A percentile compares a stretch with the other conserved stretches of the same genome.
Conservation (phyloP, 345 rosid species). For the Camelina hispida region DNA sequence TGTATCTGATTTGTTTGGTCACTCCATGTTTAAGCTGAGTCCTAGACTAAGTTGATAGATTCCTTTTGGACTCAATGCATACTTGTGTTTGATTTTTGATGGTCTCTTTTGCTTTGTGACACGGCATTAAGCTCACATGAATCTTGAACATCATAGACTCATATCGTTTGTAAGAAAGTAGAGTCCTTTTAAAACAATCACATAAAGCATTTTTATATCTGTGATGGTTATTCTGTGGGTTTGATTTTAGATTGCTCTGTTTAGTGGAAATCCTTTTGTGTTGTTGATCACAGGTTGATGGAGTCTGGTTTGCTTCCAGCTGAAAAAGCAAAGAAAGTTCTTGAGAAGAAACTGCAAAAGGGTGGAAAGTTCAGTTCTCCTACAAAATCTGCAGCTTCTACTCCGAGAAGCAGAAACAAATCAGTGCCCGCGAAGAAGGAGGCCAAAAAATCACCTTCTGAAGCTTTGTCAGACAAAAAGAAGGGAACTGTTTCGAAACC, state of each 20-base stretch:
- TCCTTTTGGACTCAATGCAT: background rate
- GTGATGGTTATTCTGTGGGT: slow-evolving; percentile 4
- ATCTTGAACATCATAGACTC: background rate
- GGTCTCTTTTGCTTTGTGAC: slow-evolving; percentile 12
- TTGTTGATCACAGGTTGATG: slow-evolving; percentile 77
- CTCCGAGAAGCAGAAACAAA: slow-evolving; percentile 47
- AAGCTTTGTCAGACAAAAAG: slow-evolving; percentile 50
- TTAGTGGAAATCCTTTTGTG: slow-evolving; percentile 10
- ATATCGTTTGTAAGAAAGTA: background rate
- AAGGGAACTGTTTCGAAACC: slow-evolving; percentile 53
- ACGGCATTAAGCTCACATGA: slow-evolving; percentile 17
- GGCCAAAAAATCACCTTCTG: slow-evolving; percentile 37
- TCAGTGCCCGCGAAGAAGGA: slow-evolving; percentile 49
- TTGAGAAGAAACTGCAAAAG: slow-evolving; percentile 70
- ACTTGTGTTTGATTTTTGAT: slow-evolving; percentile 4
- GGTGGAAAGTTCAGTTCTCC: slow-evolving; percentile 61
- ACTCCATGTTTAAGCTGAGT: background rate
- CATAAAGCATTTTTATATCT: background rate
- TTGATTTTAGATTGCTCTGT: slow-evolving; percentile 6
- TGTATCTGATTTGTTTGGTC: slow-evolving; percentile 10
- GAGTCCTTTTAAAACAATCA: slow-evolving; percentile 12
- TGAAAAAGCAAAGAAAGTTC: slow-evolving; percentile 71
- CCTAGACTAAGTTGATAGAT: background rate
- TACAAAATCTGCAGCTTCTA: slow-evolving; percentile 50
- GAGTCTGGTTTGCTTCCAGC: slow-evolving; percentile 86